Conservation (phyloP, 305 asterid genomes). For the Andrographis paniculata region DNA sequence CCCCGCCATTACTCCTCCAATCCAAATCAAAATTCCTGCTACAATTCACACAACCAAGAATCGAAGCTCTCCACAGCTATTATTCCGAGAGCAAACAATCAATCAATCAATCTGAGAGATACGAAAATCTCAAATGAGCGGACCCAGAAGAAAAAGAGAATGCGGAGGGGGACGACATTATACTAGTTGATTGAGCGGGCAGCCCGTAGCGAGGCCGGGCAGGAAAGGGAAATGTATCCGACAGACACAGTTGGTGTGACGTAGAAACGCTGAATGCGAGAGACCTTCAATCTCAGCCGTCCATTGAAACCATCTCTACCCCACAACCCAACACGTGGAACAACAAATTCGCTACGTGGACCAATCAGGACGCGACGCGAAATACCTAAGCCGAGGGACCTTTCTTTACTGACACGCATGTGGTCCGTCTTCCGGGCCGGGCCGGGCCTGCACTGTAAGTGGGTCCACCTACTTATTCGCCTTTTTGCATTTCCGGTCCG, state of each 20-base stretch:
- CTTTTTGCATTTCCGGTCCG: conserved; percentile 8
- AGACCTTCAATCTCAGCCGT: conserved; percentile 31
- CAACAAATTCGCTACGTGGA: conserved; percentile 28
- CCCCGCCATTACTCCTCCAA: conserved; percentile 41
- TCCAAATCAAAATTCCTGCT: not conserved
- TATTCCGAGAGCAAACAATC: not conserved
- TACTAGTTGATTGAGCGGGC: conserved; percentile 32
- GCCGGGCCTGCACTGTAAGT: conserved; percentile 16
- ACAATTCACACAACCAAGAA: too few relatives aligned
- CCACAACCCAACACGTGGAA: conserved; percentile 26
- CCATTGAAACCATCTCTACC: not conserved
- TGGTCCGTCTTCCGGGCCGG: conserved; percentile 18
- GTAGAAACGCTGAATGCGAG: conserved; percentile 19
- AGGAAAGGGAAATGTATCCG: conserved; percentile 28
- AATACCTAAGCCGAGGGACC: not conserved
- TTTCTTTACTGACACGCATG: conserved; percentile 43
- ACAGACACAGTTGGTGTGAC: conserved; percentile 40
- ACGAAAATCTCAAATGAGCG: not conserved
- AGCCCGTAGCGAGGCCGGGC: conserved; percentile 64
- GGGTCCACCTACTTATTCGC: conserved; percentile 18
- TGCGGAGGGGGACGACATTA: not conserved
- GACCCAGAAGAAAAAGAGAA: not conserved
- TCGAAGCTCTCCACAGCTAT: too few relatives aligned
- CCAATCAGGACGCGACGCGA: conserved; percentile 25
- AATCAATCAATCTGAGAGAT: not conserved